Percentiles rank a stretch among this genome's conserved stretches.
Conservation (phyloP, 495 filamentous ascomycete species). For the Hypoxylon fragiforme region DNA sequence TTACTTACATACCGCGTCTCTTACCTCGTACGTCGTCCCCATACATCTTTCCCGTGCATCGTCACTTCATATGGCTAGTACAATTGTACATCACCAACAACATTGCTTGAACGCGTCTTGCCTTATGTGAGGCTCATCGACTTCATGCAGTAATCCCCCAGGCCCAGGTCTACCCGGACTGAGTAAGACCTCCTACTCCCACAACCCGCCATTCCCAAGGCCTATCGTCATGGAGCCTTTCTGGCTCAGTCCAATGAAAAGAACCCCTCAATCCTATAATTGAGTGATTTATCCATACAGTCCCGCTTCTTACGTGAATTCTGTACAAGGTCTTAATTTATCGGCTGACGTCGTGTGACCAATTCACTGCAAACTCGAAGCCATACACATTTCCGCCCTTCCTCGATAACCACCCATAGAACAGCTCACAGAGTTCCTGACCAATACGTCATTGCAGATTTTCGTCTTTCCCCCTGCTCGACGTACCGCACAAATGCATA, state of each 20-base stretch:
- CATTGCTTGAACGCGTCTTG: not conserved
- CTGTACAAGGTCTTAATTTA: not conserved
- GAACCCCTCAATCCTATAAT: not conserved
- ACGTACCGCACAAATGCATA: not conserved
- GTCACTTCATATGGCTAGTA: not conserved
- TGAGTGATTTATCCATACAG: slow-evolving; percentile 5
- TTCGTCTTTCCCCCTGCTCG: not conserved
- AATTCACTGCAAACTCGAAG: not conserved
- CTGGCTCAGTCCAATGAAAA: slow-evolving; percentile 1
- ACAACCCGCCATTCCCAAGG: not conserved
- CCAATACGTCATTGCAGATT: slow-evolving; percentile 7
- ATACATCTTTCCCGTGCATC: not conserved
- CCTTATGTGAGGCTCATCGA: slow-evolving; percentile 22
- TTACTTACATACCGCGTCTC: not conserved
- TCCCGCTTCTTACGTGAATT: slow-evolving; percentile 13
- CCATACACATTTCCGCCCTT: slow-evolving; percentile 21
- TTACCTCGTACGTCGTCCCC: too few relatives aligned
- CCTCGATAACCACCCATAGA: not conserved
- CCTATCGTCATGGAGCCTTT: slow-evolving; percentile 1
- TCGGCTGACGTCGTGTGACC: slow-evolving; percentile 15
- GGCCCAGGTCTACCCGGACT: slow-evolving; percentile 9
- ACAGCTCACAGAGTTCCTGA: not conserved
- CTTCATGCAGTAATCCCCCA: not conserved
- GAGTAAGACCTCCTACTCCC: slow-evolving; percentile 13
- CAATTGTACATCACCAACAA: not conserved